Base-by-base conservation (phyloP, 192 early-diverging fungal genomes). In the Phycomyces nitens region DNA sequence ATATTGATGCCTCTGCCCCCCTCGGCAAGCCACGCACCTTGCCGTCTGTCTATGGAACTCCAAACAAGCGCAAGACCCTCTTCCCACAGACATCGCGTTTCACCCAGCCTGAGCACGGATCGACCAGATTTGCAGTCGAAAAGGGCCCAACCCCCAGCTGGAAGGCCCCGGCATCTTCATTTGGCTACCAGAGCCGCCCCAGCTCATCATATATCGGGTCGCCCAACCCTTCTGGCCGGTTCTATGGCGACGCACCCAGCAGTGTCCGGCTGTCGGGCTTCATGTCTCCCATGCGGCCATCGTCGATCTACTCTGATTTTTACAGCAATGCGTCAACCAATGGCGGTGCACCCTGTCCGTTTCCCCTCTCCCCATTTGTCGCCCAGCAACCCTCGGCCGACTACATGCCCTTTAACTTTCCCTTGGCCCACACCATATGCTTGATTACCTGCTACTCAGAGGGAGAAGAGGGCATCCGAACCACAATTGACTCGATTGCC, bases 371-470 rank as follows among this genome's bases (percentile, higher is more conserved):
- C 2, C 71, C 75, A 1, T 43, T 66, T 71, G 60, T 69, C 5
- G 56, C 75, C 9, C 52, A 67, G 16, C 78, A 77, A 50, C 75
- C 78, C 12, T 67, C 67, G 15, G 56, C 62, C 12, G 77, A 71
- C 22, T 80, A 72, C 47, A 68, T 77, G 72, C 83, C 80, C 0
- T 89, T 79, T 60, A 79, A 82, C 43, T 82, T 79, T 47, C 70
- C 65, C 38, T 42, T 79, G n/a, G 71, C 73, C 3, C 77, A 83
- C 63, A 86, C 85, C 5, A 78, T 95, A 55, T 81, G 91, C 47
- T 75, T 95, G 49, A 89, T 97, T 3, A 91, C 93, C 0, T 92
- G 89, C 69, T 97, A 97, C 74, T 96, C 94, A 14, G 95, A 96
- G 70, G 89, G 89, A 51, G 84, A 88, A 52, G 80, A 81, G 29